Conservation (phyloP, 805 yeast genomes). For the Saccharomycodes ludwigii region DNA sequence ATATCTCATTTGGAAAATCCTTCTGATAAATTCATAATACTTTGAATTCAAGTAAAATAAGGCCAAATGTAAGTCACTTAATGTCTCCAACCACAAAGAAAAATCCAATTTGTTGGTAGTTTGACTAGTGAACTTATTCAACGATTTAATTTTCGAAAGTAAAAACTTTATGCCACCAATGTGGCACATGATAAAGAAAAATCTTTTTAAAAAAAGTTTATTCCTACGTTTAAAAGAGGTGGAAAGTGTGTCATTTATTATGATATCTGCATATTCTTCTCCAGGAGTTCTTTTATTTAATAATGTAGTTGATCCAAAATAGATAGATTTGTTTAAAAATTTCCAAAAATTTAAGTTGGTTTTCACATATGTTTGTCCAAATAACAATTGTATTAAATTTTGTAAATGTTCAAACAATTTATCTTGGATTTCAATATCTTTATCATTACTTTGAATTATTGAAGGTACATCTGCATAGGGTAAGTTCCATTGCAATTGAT, state of each 20-base stretch:
- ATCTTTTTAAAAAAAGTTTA: conserved; percentile 2
- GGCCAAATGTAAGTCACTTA: conserved; percentile 64
- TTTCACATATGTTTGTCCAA: no score
- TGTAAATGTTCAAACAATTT: no score
- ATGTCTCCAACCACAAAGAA: conserved; percentile 30
- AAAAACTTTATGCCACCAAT: conserved; percentile 8
- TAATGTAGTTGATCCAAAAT: conserved; percentile 65
- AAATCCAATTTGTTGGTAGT: conserved; percentile 14
- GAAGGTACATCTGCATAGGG: no score
- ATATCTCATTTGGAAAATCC: conserved; percentile 72
- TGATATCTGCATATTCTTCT: conserved; percentile 82
- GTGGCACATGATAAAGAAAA: not conserved
- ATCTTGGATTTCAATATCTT: no score
- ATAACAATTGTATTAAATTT: no score
- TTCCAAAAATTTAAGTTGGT: no score
- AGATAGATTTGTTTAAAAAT: conserved; percentile 47
- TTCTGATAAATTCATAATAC: conserved; percentile 65
- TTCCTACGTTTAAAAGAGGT: no score
- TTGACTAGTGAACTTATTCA: no score
- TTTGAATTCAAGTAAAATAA: conserved; percentile 73
- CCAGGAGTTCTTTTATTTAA: conserved; percentile 76
- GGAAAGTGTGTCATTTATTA: conserved; percentile 17
- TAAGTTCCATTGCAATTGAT: no score
- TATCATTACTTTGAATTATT: no score
- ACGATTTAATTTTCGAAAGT: no score